A percentile compares a stretch with the other conserved stretches of the same genome.
Evolutionary conservation across 2,329 filamentous ascomycete species (phyloP).

Genomic region (Gremmenia infestans): DNA sequence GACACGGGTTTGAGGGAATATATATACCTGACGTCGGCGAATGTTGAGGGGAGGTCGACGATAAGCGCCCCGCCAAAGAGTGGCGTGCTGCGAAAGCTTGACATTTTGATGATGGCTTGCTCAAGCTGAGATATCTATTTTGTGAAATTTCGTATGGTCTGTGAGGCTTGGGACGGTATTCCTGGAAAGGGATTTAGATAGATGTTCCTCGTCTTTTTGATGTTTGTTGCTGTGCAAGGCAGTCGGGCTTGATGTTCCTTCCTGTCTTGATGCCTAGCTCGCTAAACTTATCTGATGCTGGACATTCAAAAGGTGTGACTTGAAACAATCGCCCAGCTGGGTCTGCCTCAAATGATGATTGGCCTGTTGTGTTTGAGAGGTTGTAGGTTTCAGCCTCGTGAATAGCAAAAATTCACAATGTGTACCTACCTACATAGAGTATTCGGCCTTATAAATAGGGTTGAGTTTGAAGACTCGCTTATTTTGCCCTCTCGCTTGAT

Average conservation of each 20-base stretch:
- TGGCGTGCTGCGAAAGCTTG: conserved; percentile 51
- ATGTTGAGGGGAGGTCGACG: conserved; percentile 62
- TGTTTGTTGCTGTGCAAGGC: background rate
- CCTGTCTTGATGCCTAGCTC: conserved; percentile 3
- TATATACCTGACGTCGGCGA: conserved; percentile 67
- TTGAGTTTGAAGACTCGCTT: background rate
- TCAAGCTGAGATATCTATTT: background rate
- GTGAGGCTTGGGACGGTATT: too few relatives aligned
- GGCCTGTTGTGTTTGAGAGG: background rate
- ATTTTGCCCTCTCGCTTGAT: background rate
- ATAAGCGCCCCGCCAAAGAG: conserved; percentile 71
- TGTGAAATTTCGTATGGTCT: too few relatives aligned
- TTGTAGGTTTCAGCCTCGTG: background rate
- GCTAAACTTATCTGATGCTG: background rate
- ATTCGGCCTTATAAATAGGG: background rate
- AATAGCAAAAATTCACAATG: background rate
- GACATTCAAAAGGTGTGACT: background rate
- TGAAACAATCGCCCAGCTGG: background rate
- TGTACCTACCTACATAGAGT: background rate
- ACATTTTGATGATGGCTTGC: conserved; percentile 35
- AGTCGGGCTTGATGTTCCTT: background rate
- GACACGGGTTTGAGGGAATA: conserved; percentile 3
- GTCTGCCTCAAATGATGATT: background rate
- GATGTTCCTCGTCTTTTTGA: too few relatives aligned
- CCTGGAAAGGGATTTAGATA: too few relatives aligned